Evolutionary conservation across 441 rosid species (phyloP).

Genomic region (Gossypium davidsonii): DNA sequence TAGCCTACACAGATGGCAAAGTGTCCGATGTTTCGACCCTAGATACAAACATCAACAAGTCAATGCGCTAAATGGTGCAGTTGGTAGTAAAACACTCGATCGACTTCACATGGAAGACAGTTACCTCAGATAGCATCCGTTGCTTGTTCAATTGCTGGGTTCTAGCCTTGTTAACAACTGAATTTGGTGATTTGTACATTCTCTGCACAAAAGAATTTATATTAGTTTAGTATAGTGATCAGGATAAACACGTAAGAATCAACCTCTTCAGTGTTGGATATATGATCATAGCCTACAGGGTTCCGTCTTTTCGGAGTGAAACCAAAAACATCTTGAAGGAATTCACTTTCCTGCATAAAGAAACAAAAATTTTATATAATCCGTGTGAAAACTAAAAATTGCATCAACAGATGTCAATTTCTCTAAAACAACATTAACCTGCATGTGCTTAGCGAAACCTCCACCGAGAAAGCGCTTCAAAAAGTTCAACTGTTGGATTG

Average conservation of each 20-base stretch:
- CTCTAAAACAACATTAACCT: constrained; percentile 41
- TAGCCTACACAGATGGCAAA: constrained; percentile 26
- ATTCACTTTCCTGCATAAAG: constrained; percentile 64
- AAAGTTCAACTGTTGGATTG: not conserved
- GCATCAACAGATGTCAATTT: too few species aligned
- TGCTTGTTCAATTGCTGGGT: constrained; percentile 71
- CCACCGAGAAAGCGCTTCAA: too few species aligned
- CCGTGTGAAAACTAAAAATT: not conserved
- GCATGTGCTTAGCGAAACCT: constrained; percentile 31
- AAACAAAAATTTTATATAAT: not conserved
- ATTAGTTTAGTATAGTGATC: too few species aligned
- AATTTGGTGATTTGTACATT: constrained; percentile 60
- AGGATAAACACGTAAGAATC: too few species aligned
- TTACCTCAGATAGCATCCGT: constrained; percentile 67
- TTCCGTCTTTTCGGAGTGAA: constrained; percentile 58
- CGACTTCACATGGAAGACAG: not conserved
- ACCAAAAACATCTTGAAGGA: constrained; percentile 65
- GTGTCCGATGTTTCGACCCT: constrained; percentile 42
- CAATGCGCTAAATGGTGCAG: not conserved
- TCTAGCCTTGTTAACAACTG: constrained; percentile 71
- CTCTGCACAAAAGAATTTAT: constrained; percentile 34
- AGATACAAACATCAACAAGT: not conserved
- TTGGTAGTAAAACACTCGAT: not conserved
- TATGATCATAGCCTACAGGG: constrained; percentile 29
- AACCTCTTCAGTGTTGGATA: constrained; percentile 56